A percentile compares a stretch with the other conserved stretches of the same genome.
Evolutionary conservation across 768 basidiomycete species (phyloP).

Genomic region (Clavulina sp.): DNA sequence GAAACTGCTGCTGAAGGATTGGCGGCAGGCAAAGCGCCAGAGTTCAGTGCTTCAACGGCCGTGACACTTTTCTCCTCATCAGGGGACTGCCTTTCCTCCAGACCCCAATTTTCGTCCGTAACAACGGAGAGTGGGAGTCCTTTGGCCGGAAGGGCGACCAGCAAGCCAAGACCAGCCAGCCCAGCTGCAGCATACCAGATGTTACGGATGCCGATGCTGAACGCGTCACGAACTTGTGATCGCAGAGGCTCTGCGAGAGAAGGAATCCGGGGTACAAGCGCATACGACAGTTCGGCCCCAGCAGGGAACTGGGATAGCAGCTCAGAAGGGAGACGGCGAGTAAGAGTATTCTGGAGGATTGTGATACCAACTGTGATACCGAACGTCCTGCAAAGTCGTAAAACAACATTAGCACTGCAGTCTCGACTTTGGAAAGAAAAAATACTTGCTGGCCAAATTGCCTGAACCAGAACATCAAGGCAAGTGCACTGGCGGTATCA

Average conservation of each 20-base stretch:
- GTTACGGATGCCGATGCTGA: neutral
- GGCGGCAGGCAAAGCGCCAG: no score
- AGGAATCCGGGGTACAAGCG: neutral
- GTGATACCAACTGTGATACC: neutral
- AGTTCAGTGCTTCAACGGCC: no score
- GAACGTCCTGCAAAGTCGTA: no score
- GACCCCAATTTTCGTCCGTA: neutral
- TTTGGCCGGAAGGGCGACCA: neutral
- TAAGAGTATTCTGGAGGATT: neutral
- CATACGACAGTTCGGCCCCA: neutral
- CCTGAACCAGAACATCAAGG: no score
- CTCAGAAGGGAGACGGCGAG: neutral
- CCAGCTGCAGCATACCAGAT: neutral
- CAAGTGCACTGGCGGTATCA: no score
- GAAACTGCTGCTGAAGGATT: no score
- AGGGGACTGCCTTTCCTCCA: no score
- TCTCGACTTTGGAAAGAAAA: no score
- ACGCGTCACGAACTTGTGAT: neutral
- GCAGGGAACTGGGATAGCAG: neutral
- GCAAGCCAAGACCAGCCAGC: neutral
- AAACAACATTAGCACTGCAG: no score
- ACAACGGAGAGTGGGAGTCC: neutral
- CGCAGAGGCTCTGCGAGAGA: neutral
- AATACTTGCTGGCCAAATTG: no score
- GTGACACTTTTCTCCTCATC: no score